Base-by-base conservation (phyloP, 495 filamentous ascomycete genomes). In the Trichoderma erinaceum region DNA sequence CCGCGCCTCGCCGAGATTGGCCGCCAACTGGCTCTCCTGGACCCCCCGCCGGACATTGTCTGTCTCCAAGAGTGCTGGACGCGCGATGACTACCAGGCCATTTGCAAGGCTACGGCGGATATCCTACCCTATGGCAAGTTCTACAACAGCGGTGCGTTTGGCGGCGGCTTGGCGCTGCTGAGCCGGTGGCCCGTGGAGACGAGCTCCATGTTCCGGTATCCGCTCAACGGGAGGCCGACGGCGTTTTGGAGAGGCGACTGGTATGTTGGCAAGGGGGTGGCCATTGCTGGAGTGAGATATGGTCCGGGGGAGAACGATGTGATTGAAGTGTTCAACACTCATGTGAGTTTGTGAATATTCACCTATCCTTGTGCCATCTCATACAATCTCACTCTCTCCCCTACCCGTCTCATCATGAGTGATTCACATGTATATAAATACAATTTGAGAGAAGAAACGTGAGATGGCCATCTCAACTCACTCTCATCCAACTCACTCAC, bases 41-140 rank as follows among this genome's bases (percentile, higher is more conserved):
- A 81, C 44, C 91, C 92, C 0, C 75, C 83, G 16, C 91, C 93
- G 25, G 86, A 96, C 65, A 95, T 99, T 72, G 92, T 99, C 68
- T 92, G 89, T 16, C 82, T 99, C 18, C 95, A 99, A 81, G 95
- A 99, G 82, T 96, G 92, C 83, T 99, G 90, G 88, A 93, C 92
- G 8, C 88, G 96, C 69, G 83, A 92, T 71, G 95, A 98, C 82
- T 98, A 93, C 83, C 82, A 86, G 44, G 87, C 82, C 75, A 93
- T 99, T 70, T 91, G 91, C 41, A 76, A 83, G 25, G 84, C 89
- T 68, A 97, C 92, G 0, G 82, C 82, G 58, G 80, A 89, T 69
- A 82, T 95, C 58, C 84, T 98, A n/a, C 95, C 95, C 1, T 90
- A 96, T 75, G 92, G 88, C 41, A 99, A 99, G 77, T 97, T 94